Evolutionary conservation across 2,329 filamentous ascomycete species (phyloP).

Genomic region (Fonsecaea nubica): DNA sequence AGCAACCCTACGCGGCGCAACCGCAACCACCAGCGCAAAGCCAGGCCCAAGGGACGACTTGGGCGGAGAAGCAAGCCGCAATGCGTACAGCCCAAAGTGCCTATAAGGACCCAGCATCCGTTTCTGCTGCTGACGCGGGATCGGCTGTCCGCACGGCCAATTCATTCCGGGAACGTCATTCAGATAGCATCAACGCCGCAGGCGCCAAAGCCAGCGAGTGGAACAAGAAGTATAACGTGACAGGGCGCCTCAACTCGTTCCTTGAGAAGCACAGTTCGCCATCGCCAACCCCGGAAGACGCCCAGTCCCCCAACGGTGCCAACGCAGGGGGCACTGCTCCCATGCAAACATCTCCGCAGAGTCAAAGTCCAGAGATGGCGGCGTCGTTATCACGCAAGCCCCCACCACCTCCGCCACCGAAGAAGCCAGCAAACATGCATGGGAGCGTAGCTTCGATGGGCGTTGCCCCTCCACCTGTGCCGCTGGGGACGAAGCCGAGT

Average conservation of each 20-base stretch:
- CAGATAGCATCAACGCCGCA: slow-evolving; percentile 70
- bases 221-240: slow-evolving; percentile 68
- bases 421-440: slow-evolving; percentile 58
- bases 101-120: slow-evolving; percentile 66
- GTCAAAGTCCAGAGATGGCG: slow-evolving; percentile 41
- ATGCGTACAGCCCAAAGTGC: slow-evolving; percentile 66
- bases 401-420: slow-evolving; percentile 64
- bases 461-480: slow-evolving; percentile 59
- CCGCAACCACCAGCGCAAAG: neutral
- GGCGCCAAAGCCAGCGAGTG: slow-evolving; percentile 63
- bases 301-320: slow-evolving; percentile 25
- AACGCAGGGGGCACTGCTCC: slow-evolving; percentile 26
- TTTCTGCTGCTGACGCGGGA: slow-evolving; percentile 65
- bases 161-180: slow-evolving; percentile 71
- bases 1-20: slow-evolving; percentile 1
- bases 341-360: slow-evolving; percentile 30
- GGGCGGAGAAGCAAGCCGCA: slow-evolving; percentile 68
- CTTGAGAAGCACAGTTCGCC: slow-evolving; percentile 51
- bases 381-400: slow-evolving; percentile 54
- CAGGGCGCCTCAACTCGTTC: slow-evolving; percentile 57
- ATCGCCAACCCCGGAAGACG: slow-evolving; percentile 42
- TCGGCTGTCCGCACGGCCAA: slow-evolving; percentile 67
- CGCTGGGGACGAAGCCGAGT: slow-evolving; percentile 62
- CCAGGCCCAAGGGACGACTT: slow-evolving; percentile 49
- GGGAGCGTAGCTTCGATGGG: slow-evolving; percentile 43